Evolutionary conservation across 257 asterid genomes (phyloP).

Genomic region (Solanum raphanifolium): DNA sequence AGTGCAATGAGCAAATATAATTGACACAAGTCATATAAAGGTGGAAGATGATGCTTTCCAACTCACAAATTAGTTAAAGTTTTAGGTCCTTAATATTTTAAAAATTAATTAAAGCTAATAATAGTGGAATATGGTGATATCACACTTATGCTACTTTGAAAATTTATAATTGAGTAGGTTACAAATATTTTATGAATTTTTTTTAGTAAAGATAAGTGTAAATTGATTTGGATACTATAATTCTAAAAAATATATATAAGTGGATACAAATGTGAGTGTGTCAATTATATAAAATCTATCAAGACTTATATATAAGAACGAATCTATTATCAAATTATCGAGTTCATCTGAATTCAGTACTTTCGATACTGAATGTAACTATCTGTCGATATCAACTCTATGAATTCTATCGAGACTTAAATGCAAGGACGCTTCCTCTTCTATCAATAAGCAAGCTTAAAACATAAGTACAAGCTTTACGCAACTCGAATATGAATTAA

Average conservation of each 20-base stretch:
- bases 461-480: not conserved
- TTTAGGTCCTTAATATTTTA: not conserved
- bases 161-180: not conserved
- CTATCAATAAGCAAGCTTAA: not conserved
- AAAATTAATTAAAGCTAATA: not conserved
- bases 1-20: not conserved
- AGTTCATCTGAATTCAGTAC: not conserved
- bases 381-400: fast-evolving
- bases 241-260: not conserved
- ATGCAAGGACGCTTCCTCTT: not conserved
- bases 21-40: not conserved
- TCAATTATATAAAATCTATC: not conserved
- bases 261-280: too few species aligned
- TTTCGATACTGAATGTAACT: fast-evolving
- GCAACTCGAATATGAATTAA: not conserved
- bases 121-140: not conserved
- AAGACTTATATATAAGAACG: fast-evolving
- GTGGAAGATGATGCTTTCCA: not conserved
- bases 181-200: not conserved
- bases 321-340: fast-evolving
- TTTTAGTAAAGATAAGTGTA: not conserved
- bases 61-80: not conserved
- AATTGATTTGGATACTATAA: not conserved
- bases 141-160: not conserved
- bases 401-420: not conserved